These are phyloP conservation scores for Sarocladiaceae sp. DNA, from an alignment of 2,329 filamentous ascomycete genomes.

Conservation along the genomic window DNA sequence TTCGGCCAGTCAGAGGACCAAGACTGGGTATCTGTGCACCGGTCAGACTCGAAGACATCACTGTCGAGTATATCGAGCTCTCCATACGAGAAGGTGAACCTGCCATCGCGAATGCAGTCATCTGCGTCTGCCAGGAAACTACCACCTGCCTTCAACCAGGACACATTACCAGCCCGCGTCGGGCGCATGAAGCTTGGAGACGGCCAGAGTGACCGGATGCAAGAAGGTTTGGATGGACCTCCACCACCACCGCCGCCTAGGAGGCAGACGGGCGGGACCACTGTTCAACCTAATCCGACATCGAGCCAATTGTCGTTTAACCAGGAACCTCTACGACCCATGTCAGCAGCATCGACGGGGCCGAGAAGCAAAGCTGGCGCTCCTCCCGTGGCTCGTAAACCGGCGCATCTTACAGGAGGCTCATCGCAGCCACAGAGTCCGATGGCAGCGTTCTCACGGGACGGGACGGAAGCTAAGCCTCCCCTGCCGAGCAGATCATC, in stretches of 20 bases:
- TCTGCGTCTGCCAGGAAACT: constrained; percentile 43
- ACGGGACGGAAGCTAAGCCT: background rate
- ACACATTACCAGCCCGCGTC: constrained; percentile 38
- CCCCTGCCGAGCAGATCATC: constrained; percentile 1
- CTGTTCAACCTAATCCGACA: constrained; percentile 1
- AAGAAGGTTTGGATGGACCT: constrained; percentile 17
- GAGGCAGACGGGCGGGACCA: constrained; percentile 27
- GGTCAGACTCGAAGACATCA: constrained; percentile 46
- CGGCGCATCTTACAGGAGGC: constrained; percentile 39
- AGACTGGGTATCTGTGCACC: constrained; percentile 72
- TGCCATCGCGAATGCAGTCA: constrained; percentile 39
- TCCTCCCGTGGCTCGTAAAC: constrained; percentile 59
- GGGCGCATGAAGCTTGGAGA: constrained; percentile 37
- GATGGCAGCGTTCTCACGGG: constrained; percentile 8
- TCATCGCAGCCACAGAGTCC: background rate
- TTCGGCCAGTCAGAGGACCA: constrained; percentile 68
- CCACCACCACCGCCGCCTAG: constrained; percentile 41
- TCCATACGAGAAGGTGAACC: constrained; percentile 51
- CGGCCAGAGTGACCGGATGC: constrained; percentile 22
- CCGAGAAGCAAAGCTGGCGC: constrained; percentile 31
- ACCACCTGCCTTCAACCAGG: constrained; percentile 44
- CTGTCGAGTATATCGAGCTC: constrained; percentile 53
- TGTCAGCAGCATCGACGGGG: constrained; percentile 28
- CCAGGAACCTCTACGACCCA: constrained; percentile 24
- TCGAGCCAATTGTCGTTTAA: constrained; percentile 5